Conservation (phyloP, 208 protist genomes). For the Wallacemonas sp. region DNA sequence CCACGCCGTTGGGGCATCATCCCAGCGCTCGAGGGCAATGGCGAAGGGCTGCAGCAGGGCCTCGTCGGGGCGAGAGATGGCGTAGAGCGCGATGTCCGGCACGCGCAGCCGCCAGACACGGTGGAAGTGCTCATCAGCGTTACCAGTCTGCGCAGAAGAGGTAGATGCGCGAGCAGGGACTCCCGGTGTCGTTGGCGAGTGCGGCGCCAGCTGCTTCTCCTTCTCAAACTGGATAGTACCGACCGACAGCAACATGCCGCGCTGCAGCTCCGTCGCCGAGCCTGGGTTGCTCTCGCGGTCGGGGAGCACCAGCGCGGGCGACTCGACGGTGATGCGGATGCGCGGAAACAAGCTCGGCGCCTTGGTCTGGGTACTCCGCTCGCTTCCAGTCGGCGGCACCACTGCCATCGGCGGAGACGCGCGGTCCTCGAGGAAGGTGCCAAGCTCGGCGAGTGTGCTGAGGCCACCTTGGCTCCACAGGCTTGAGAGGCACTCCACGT, state of each 20-base stretch:
- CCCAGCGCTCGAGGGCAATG: slow-evolving; percentile 5
- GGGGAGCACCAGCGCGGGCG: slow-evolving; percentile 31
- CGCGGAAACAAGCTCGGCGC: neutral
- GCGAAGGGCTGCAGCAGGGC: slow-evolving; percentile 24
- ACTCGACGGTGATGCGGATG: slow-evolving; percentile 21
- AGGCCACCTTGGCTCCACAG: slow-evolving; percentile 22
- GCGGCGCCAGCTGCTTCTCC: neutral
- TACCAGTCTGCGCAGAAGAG: neutral
- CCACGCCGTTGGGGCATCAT: slow-evolving; percentile 4
- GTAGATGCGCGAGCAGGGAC: too few relatives aligned
- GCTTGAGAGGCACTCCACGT: slow-evolving; percentile 22
- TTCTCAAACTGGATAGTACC: slow-evolving; percentile 25
- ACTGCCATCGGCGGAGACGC: neutral
- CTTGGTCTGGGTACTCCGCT: neutral
- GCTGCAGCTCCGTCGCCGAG: slow-evolving; percentile 17
- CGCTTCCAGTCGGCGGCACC: neutral
- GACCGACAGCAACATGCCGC: slow-evolving; percentile 33
- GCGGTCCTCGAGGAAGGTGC: slow-evolving; percentile 39
- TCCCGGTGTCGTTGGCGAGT: neutral
- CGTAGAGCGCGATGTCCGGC: slow-evolving; percentile 17
- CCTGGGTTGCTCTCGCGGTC: slow-evolving; percentile 28
- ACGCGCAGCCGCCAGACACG: slow-evolving; percentile 22
- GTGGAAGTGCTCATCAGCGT: slow-evolving; percentile 1
- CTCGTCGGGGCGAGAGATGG: slow-evolving; percentile 18
- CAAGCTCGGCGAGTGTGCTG: slow-evolving; percentile 12